A percentile compares a stretch with the other conserved stretches of the same genome.
Conservation (phyloP, 1,284 basidiomycete species). For the Athelia sp. region DNA sequence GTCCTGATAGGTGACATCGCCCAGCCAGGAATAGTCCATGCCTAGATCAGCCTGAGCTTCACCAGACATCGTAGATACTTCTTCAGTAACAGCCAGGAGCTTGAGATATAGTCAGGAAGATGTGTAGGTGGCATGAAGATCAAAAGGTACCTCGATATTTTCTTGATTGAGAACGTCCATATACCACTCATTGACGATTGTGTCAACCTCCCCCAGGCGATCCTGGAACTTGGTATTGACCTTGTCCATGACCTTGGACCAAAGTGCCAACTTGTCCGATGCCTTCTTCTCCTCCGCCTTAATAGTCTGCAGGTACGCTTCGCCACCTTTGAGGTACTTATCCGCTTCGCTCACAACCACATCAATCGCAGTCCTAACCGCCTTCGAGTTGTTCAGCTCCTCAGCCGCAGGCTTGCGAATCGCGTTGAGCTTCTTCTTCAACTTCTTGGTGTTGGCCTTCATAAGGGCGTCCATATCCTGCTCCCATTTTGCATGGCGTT, state of each 20-base stretch:
- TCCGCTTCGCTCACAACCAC: constrained; percentile 55
- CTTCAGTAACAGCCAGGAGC: constrained; percentile 24
- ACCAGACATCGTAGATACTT: constrained; percentile 52
- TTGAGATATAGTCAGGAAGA: constrained; percentile 9
- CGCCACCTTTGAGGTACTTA: constrained; percentile 60
- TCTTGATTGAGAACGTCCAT: constrained; percentile 42
- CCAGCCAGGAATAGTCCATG: constrained; percentile 75
- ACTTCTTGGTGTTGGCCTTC: constrained; percentile 30
- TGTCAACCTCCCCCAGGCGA: constrained; percentile 43
- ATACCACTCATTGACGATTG: constrained; percentile 55
- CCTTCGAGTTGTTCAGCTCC: constrained; percentile 27
- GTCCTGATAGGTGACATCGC: constrained; percentile 71
- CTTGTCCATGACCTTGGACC: constrained; percentile 53
- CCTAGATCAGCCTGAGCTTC: constrained; percentile 65
- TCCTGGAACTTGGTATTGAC: constrained; percentile 59
- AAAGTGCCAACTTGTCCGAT: constrained; percentile 42
- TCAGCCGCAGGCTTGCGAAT: constrained; percentile 29
- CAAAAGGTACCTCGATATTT: constrained; percentile 38
- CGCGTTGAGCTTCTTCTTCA: constrained; percentile 38
- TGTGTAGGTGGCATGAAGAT: constrained; percentile 3
- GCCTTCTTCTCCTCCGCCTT: constrained; percentile 35
- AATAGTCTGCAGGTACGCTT: constrained; percentile 53
- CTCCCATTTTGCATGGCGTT: constrained; percentile 59
- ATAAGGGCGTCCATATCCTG: constrained; percentile 42
- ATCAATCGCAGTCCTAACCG: constrained; percentile 38